phyloP scores from a whole-genome alignment of 2,329 filamentous ascomycete genomes.

The Fusarium sp. region DNA sequence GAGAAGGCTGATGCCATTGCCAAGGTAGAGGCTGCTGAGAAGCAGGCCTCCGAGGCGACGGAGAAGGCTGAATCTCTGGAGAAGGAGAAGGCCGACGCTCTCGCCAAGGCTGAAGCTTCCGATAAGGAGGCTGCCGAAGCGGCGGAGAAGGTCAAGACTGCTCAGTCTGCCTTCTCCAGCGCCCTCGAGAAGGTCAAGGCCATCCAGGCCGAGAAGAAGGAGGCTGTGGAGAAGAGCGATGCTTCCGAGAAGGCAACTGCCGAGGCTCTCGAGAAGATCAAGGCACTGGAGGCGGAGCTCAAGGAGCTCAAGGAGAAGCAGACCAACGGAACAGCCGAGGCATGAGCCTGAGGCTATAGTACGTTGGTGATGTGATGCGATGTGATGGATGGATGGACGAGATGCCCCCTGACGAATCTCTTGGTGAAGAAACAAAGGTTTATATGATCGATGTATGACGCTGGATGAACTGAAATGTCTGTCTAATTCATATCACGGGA shows the following conservation, averaged over 20 bases:
- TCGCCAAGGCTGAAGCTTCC: slow-evolving; percentile 13
- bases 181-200: slow-evolving; percentile 19
- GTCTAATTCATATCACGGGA: slow-evolving; percentile 41
- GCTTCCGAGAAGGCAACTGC: slow-evolving; percentile 28
- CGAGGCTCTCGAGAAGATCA: slow-evolving; percentile 8
- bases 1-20: slow-evolving; percentile 23
- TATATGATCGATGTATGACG: slow-evolving; percentile 37
- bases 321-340: slow-evolving; percentile 33
- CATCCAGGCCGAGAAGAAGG: slow-evolving; percentile 14
- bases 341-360: slow-evolving; percentile 23
- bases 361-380: slow-evolving; percentile 11
- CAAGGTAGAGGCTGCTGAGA: slow-evolving; percentile 21
- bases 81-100: slow-evolving; percentile 28
- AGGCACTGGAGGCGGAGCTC: slow-evolving; percentile 9
- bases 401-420: not conserved
- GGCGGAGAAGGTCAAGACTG: slow-evolving; percentile 29
- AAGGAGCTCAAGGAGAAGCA: slow-evolving; percentile 34
- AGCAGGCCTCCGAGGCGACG: slow-evolving; percentile 13
- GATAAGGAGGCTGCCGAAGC: slow-evolving; percentile 28
- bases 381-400: not conserved
- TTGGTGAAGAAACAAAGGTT: slow-evolving; percentile 28
- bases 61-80: slow-evolving; percentile 25
- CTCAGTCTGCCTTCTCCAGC: slow-evolving; percentile 23
- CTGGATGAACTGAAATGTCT: slow-evolving; percentile 36
- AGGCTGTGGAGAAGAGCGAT: slow-evolving; percentile 10